A percentile compares a stretch with the other conserved stretches of the same genome.
Evolutionary conservation across 345 rosid species (phyloP).

Genomic region (Corchorus capsularis): DNA sequence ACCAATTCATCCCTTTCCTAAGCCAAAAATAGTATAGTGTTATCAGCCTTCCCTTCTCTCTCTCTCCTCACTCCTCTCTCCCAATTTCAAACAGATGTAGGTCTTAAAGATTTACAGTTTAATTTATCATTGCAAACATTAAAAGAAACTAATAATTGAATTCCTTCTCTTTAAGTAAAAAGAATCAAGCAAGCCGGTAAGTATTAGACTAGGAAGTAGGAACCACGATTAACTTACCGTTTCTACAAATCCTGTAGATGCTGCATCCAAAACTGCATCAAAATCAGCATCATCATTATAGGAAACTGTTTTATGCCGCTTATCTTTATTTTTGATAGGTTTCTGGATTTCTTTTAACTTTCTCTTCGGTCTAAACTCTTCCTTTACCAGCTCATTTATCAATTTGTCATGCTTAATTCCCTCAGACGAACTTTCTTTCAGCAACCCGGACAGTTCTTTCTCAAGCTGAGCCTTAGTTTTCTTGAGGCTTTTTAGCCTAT

Average conservation of each 20-base stretch:
- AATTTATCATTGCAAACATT: neutral
- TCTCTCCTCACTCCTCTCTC: neutral
- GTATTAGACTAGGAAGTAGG: neutral
- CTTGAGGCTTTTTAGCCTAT: constrained; percentile 72
- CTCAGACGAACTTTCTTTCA: constrained; percentile 31
- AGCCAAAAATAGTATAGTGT: constrained; percentile 32
- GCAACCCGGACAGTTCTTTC: constrained; percentile 54
- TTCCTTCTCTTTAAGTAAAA: constrained; percentile 14
- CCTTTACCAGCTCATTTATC: constrained; percentile 62
- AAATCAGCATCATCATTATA: constrained; percentile 78
- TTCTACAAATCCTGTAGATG: constrained; percentile 87
- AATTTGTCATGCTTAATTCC: constrained; percentile 38
- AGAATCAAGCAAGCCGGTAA: constrained; percentile 14
- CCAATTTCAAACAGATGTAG: neutral
- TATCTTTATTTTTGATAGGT: constrained; percentile 43
- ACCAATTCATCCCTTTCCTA: constrained; percentile 98
- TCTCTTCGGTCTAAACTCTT: constrained; percentile 51
- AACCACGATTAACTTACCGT: constrained; percentile 54
- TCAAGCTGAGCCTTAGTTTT: constrained; percentile 68
- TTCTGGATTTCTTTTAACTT: constrained; percentile 50
- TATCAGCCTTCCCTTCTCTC: constrained; percentile 20
- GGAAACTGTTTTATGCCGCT: constrained; percentile 60
- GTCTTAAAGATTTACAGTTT: neutral
- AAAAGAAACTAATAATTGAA: neutral
- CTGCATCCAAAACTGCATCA: constrained; percentile 83